Percentiles rank a stretch among this genome's conserved stretches.
These are phyloP conservation scores for Metschnikowia drakensbergensis DNA, from an alignment of 805 yeast genomes.

Conservation along the genomic window DNA sequence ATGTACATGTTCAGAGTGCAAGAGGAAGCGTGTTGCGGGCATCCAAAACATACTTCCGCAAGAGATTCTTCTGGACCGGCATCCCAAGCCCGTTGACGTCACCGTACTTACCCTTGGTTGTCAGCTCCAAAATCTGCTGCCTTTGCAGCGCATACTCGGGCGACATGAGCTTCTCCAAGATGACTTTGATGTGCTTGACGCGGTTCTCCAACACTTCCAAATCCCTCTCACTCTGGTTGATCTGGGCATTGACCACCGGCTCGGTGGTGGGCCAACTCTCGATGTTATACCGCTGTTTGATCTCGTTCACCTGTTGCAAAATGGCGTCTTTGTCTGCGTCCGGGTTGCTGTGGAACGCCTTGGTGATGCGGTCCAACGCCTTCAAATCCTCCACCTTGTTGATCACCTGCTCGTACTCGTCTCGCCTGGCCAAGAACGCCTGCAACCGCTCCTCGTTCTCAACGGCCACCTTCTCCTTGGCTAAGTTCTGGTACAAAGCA, in stretches of 20 bases:
- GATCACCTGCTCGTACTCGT: constrained; percentile 24
- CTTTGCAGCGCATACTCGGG: constrained; percentile 24
- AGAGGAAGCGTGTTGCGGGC: constrained; percentile 16
- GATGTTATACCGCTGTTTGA: constrained; percentile 37
- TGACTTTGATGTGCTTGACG: constrained; percentile 33
- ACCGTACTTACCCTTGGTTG: constrained; percentile 26
- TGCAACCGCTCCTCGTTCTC: constrained; percentile 60
- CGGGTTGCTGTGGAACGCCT: constrained; percentile 23
- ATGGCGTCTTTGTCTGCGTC: constrained; percentile 22
- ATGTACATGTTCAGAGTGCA: constrained; percentile 3
- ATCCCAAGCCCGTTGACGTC: constrained; percentile 24
- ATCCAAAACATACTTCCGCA: constrained; percentile 59
- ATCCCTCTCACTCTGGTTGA: constrained; percentile 27
- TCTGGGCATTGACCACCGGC: constrained; percentile 34
- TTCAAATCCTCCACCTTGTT: constrained; percentile 38
- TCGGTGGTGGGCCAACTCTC: constrained; percentile 40
- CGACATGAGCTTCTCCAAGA: constrained; percentile 37
- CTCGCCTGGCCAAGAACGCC: constrained; percentile 49
- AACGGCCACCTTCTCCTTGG: constrained; percentile 58
- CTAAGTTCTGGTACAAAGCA: constrained; percentile 71
- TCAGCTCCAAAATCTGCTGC: constrained; percentile 19
- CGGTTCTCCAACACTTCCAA: constrained; percentile 26
- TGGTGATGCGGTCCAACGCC: constrained; percentile 29
- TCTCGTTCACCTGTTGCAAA: constrained; percentile 31
- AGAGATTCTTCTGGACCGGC: constrained; percentile 57